Evolutionary conservation across 495 filamentous ascomycete genomes (phyloP), one percentile per base, ranked within the genome.

Genomic region (Parmelia sp.): DNA sequence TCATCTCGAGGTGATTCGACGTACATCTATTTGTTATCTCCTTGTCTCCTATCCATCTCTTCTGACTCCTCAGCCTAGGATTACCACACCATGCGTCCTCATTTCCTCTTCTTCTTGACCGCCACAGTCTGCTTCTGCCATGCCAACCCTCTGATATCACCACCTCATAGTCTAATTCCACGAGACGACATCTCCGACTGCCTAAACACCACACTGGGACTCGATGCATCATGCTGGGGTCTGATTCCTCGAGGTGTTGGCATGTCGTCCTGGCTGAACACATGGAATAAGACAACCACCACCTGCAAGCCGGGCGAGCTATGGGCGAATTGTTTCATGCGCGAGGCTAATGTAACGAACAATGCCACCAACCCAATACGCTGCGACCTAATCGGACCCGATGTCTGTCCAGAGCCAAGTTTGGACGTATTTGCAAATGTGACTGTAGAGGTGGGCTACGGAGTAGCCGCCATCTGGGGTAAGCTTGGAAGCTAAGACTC

Each of bases 321-420:
- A 3, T 57, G 55, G 55, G 55, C 55, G 17, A 57, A 57, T 8
- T 57, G 55, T 27, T 57, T 57, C 14, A 57, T 57, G 55, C 55
- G 55, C 19, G 31, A 57, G 31, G 31, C 55, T 4, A 31, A 31
- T 8, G 12, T 57, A 14, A 8, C 27, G 0, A 31, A 0, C 31
- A 40, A 35, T 10, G 12, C 23, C 56, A 53, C 12, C 1, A 21
- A 3, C 1, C 3, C 10, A 11, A 36, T 58, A 40, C 21, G 56
- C 4, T 58, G 33, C 14, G 56, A 36, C 21, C 56, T 36, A 31
- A 58, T 58, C 11, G 56, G 56, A 23, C 0, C 29, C 7, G 9
- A 49, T 7, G 23, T 14, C 1, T 57, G 55, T 17, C 31, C 31
- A 17, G 55, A 57, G 31, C 55, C 55, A 21, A 57, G 19, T 35